Conservation (phyloP, 805 yeast species). For the Candida broadrunensis region DNA sequence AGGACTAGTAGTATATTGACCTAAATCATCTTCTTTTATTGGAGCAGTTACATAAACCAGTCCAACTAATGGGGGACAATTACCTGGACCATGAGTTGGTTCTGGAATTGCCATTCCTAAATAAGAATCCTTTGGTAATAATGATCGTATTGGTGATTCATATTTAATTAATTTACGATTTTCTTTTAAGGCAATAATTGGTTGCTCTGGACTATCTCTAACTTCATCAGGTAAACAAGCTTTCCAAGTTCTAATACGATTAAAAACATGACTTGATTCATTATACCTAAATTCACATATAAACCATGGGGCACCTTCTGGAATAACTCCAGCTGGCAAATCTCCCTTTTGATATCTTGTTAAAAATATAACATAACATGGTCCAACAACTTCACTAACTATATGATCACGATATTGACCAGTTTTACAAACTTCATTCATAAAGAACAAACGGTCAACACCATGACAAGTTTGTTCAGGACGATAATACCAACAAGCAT, state of each 20-base stretch:
- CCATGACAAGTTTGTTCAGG: conserved; percentile 98
- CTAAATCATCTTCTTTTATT: conserved; percentile 77
- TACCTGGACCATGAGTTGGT: conserved; percentile 74
- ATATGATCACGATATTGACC: conserved; percentile 95
- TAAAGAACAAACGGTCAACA: conserved; percentile 82
- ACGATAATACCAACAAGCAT: conserved; percentile 96
- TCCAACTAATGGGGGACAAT: conserved; percentile 92
- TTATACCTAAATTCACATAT: conserved; percentile 94
- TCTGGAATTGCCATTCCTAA: conserved; percentile 75
- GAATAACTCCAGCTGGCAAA: conserved; percentile 61
- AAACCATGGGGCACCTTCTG: conserved; percentile 79
- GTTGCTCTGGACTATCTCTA: conserved; percentile 75
- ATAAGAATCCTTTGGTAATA: conserved; percentile 73
- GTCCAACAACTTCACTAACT: conserved; percentile 84
- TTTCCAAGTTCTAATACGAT: conserved; percentile 96
- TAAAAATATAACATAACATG: conserved; percentile 91
- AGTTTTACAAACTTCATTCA: conserved; percentile 93
- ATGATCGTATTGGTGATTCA: conserved; percentile 80
- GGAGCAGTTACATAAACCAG: conserved; percentile 80
- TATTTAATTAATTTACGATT: conserved; percentile 68
- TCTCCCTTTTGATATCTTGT: conserved; percentile 95
- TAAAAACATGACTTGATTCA: conserved; percentile 85
- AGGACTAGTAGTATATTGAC: conserved; percentile 54
- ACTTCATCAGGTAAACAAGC: conserved; percentile 98
- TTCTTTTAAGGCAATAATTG: conserved; percentile 64